Conservation (phyloP, 23 red algal species). For the Agarophyton chilense region DNA sequence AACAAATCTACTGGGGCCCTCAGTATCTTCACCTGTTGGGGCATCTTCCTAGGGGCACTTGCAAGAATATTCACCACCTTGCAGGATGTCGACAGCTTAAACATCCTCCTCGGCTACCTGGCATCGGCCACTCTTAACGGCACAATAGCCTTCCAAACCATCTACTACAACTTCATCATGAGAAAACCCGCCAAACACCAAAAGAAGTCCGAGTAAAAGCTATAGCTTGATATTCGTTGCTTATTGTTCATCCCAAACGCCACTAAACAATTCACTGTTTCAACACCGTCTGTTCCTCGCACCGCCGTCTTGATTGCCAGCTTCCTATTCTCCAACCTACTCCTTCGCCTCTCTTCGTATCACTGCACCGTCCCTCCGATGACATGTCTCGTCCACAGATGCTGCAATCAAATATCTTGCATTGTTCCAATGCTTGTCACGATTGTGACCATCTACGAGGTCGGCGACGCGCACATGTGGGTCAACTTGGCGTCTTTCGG, state of each 20-base stretch:
- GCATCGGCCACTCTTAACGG: conserved; percentile 74
- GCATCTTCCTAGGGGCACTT: conserved; percentile 85
- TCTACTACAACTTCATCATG: conserved; percentile 67
- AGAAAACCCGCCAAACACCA: conserved; percentile 24
- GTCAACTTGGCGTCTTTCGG: conserved; percentile 4
- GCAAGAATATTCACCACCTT: conserved; percentile 92
- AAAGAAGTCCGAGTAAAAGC: conserved; percentile 25
- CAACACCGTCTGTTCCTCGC: not conserved
- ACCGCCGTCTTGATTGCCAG: not conserved
- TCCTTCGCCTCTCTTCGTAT: not conserved
- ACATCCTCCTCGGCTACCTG: conserved; percentile 85
- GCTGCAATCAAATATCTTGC: not conserved
- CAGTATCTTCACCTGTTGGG: conserved; percentile 83
- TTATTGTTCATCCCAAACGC: not conserved
- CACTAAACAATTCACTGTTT: not conserved
- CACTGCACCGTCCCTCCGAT: not conserved
- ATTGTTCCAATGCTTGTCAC: not conserved
- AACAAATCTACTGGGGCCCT: conserved; percentile 76
- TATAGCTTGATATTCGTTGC: not conserved
- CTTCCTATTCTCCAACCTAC: too few relatives aligned
- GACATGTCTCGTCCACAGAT: not conserved
- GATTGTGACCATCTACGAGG: not conserved
- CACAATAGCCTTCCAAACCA: conserved; percentile 77
- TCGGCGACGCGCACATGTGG: not conserved
- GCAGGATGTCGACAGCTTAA: conserved; percentile 79